These are phyloP conservation scores for Zygosaccharomyces kombuchaensis DNA, from an alignment of 805 yeast genomes.

Conservation along the genomic window DNA sequence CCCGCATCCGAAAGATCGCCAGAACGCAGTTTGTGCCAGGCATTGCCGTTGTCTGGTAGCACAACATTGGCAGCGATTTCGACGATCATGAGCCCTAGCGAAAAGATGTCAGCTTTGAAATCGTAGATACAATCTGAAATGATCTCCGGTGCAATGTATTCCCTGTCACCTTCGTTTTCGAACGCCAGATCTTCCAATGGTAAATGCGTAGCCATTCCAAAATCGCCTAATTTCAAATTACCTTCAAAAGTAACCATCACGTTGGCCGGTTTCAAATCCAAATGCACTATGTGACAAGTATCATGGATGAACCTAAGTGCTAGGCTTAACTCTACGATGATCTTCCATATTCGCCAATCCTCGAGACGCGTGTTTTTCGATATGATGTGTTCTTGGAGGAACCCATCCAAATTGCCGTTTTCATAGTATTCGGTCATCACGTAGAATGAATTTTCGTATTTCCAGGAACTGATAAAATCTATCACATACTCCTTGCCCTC, in stretches of 20 bases:
- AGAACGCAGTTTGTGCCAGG: slow-evolving; percentile 92
- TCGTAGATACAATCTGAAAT: slow-evolving; percentile 77
- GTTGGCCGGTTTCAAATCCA: slow-evolving; percentile 94
- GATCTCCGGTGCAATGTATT: slow-evolving; percentile 96
- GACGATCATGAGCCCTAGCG: slow-evolving; percentile 88
- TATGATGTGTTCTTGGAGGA: slow-evolving; percentile 71
- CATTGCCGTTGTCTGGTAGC: slow-evolving; percentile 91
- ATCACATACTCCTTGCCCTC: slow-evolving; percentile 74
- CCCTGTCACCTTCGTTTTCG: slow-evolving; percentile 96
- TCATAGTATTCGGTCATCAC: slow-evolving; percentile 95
- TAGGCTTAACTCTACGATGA: slow-evolving; percentile 71
- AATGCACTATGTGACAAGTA: slow-evolving; percentile 67
- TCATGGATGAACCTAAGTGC: slow-evolving; percentile 81
- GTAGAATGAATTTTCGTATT: slow-evolving; percentile 65
- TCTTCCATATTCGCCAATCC: slow-evolving; percentile 98
- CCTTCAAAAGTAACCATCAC: slow-evolving; percentile 94
- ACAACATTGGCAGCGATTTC: slow-evolving; percentile 95
- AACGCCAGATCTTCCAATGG: slow-evolving; percentile 61
- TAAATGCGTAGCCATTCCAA: slow-evolving; percentile 83
- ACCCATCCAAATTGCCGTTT: slow-evolving; percentile 83
- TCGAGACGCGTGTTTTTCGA: slow-evolving; percentile 59
- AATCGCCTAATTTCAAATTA: slow-evolving; percentile 88
- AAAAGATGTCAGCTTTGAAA: slow-evolving; percentile 89
- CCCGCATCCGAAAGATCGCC: slow-evolving; percentile 97
- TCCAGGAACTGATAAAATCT: slow-evolving; percentile 83